These are phyloP conservation scores for Mytilinidion resinicola DNA, from an alignment of 495 filamentous ascomycete species.

Conservation along the genomic window DNA sequence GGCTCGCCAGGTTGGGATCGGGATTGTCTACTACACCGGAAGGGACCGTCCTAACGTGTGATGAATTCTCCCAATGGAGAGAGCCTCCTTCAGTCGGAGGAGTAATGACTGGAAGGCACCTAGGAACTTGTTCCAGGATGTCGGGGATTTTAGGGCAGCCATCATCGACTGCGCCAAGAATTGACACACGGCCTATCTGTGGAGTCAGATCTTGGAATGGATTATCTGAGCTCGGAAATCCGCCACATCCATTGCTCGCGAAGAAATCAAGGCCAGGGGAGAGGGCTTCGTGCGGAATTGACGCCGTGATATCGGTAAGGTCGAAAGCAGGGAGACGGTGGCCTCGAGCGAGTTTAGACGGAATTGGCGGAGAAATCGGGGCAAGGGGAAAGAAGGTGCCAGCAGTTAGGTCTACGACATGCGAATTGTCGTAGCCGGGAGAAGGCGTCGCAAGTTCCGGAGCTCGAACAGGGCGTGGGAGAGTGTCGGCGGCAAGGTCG, in stretches of 20 bases:
- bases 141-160: slow-evolving; percentile 1
- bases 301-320: slow-evolving; percentile 32
- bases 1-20: slow-evolving; percentile 12
- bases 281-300: slow-evolving; percentile 33
- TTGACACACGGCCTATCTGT: slow-evolving; percentile 1
- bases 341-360: slow-evolving; percentile 21
- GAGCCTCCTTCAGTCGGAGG: slow-evolving; percentile 30
- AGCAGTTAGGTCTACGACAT: no score
- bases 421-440: no score
- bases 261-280: slow-evolving; percentile 12
- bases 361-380: slow-evolving; percentile 14
- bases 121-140: slow-evolving; percentile 8
- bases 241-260: slow-evolving; percentile 17
- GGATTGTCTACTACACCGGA: slow-evolving; percentile 23
- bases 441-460: no score
- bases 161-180: slow-evolving; percentile 3
- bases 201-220: slow-evolving; percentile 22
- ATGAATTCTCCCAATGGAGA: slow-evolving; percentile 24
- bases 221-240: slow-evolving; percentile 24
- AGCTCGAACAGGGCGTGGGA: no score
- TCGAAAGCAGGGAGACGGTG: slow-evolving; percentile 37
- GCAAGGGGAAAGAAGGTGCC: background rate
- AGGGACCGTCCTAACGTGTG: slow-evolving; percentile 21
- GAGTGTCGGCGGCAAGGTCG: no score
- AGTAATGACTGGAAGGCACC: slow-evolving; percentile 28